A percentile compares a stretch with the other conserved stretches of the same genome.
These are phyloP conservation scores for Ustilago lituana DNA, from an alignment of 1,284 basidiomycete genomes.

Conservation along the genomic window DNA sequence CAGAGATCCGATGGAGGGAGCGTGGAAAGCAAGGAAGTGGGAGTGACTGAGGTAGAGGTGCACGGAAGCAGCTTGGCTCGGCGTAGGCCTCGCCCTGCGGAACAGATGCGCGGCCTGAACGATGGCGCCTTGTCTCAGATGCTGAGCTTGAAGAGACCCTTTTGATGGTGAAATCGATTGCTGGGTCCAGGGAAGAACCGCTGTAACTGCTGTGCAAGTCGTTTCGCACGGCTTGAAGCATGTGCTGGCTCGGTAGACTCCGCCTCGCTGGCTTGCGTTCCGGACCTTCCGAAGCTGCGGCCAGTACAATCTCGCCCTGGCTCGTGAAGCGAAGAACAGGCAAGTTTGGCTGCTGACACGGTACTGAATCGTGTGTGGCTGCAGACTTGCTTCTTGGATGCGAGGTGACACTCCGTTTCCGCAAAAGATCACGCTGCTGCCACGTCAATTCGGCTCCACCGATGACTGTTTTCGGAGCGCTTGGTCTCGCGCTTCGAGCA, in stretches of 20 bases:
- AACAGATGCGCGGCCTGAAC: neutral
- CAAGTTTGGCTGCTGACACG: neutral
- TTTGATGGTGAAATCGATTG: no score
- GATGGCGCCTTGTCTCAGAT: neutral
- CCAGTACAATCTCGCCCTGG: conserved; percentile 4
- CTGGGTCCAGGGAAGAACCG: no score
- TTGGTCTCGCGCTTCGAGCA: no score
- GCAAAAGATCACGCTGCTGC: conserved; percentile 19
- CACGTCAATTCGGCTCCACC: conserved; percentile 13
- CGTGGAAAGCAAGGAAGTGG: conserved; percentile 18
- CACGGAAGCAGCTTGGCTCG: conserved; percentile 29
- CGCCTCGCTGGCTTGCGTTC: neutral
- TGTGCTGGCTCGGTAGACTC: neutral
- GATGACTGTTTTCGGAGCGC: no score
- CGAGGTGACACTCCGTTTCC: neutral
- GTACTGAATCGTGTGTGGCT: no score
- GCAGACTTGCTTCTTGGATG: conserved; percentile 4
- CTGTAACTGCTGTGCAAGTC: no score
- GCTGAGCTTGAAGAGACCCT: neutral
- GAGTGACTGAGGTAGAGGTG: conserved; percentile 24
- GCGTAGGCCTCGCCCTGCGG: conserved; percentile 10
- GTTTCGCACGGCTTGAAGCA: no score
- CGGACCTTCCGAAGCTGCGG: neutral
- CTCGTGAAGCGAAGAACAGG: conserved; percentile 14
- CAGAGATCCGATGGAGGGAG: no score